These are phyloP conservation scores for Pseudogymnoascus sp. DNA, from an alignment of 2,329 filamentous ascomycete species.

Conservation along the genomic window DNA sequence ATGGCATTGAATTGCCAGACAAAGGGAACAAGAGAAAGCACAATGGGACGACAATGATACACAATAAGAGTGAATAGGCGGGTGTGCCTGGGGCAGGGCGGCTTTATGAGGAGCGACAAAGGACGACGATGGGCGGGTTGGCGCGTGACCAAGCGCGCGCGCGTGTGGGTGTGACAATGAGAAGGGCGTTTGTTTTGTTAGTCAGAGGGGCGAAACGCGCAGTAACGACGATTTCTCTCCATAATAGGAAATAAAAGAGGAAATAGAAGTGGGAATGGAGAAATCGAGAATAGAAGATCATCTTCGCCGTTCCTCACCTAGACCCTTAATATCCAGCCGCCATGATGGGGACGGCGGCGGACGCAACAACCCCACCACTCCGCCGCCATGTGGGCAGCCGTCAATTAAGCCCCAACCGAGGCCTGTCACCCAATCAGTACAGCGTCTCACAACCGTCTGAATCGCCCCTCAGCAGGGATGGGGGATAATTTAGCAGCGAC, in stretches of 20 bases:
- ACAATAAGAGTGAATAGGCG: conserved; percentile 1
- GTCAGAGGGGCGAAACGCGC: neutral
- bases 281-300: conserved; percentile 2
- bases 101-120: conserved; percentile 2
- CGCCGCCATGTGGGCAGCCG: neutral
- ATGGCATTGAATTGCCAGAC: neutral
- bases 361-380: neutral
- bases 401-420: neutral
- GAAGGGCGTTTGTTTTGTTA: conserved; percentile 4
- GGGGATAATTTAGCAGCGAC: neutral
- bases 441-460: conserved; percentile 1
- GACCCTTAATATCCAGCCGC: conserved; percentile 7
- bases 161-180: neutral
- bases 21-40: neutral
- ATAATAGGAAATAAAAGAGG: neutral
- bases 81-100: neutral
- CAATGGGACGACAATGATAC: neutral
- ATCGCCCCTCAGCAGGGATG: neutral
- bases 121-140: neutral
- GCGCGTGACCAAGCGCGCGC: conserved; percentile 5
- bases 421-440: conserved; percentile 6
- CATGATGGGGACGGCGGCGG: neutral
- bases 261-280: neutral
- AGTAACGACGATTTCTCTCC: neutral
- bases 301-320: neutral